Percentiles rank a stretch among this genome's conserved stretches.
Conservation (phyloP, 2,329 filamentous ascomycete species). For the Cryoendolithus antarcticus region DNA sequence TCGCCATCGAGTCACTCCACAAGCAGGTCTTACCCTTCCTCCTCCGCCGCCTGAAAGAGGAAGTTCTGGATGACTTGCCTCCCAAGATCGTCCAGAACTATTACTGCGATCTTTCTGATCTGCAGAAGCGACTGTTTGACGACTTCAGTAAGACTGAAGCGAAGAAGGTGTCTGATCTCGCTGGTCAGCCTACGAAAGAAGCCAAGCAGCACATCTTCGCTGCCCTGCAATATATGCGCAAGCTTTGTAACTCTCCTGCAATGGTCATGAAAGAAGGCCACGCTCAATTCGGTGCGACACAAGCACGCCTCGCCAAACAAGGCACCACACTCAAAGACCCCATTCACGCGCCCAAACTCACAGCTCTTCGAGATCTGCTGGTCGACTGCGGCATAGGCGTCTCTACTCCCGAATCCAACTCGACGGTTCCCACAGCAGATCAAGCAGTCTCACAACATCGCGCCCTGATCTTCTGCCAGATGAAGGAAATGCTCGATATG, state of each 20-base stretch:
- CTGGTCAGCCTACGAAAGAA: constrained; percentile 74
- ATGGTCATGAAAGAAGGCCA: constrained; percentile 92
- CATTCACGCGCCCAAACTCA: constrained; percentile 82
- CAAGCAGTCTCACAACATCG: constrained; percentile 91
- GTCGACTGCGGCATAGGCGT: constrained; percentile 96
- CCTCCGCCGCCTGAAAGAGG: constrained; percentile 89
- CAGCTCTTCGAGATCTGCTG: constrained; percentile 82
- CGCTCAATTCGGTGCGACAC: constrained; percentile 82
- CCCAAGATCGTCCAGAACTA: constrained; percentile 99
- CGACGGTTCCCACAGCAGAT: constrained; percentile 42
- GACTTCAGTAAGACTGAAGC: constrained; percentile 92
- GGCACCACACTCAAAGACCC: constrained; percentile 75
- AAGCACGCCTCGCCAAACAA: constrained; percentile 64
- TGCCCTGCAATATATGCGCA: constrained; percentile 97
- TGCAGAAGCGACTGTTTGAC: constrained; percentile 90
- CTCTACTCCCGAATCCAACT: constrained; percentile 38
- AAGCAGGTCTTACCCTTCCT: constrained; percentile 97
- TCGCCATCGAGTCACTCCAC: constrained; percentile 95
- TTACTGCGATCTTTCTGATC: constrained; percentile 91
- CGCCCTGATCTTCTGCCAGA: constrained; percentile 94
- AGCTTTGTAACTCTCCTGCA: constrained; percentile 94
- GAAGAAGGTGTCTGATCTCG: constrained; percentile 74
- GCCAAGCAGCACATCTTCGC: constrained; percentile 99
- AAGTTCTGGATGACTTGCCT: constrained; percentile 88
- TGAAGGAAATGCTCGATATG: constrained; percentile 99